phyloP scores from a whole-genome alignment of 202 grass and related monocot species.

The Setaria italica region DNA sequence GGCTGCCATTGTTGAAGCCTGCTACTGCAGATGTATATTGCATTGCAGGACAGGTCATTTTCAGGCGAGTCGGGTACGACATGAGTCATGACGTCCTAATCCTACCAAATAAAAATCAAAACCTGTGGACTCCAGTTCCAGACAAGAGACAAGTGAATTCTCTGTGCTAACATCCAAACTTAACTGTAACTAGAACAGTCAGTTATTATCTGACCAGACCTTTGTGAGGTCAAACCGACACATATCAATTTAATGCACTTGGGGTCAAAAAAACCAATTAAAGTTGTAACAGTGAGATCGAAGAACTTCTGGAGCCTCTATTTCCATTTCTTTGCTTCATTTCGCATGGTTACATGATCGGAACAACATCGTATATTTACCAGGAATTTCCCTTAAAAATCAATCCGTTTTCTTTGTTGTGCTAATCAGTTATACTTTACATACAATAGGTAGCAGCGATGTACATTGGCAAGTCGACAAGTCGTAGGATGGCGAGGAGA shows the following conservation, averaged over 20 bases:
- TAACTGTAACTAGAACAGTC: neutral
- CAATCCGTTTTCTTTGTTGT: neutral
- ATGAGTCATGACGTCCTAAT: neutral
- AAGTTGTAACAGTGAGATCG: neutral
- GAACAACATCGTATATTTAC: conserved; percentile 2
- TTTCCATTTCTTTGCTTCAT: conserved; percentile 5
- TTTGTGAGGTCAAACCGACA: neutral
- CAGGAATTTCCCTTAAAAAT: conserved; percentile 3
- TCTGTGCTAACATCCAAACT: neutral
- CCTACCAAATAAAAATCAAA: neutral
- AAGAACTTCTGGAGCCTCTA: neutral
- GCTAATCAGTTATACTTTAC: conserved; percentile 48
- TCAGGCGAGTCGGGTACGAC: neutral
- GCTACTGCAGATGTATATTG: neutral
- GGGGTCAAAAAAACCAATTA: neutral
- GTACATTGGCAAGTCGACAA: conserved; percentile 13
- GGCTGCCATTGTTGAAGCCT: conserved; percentile 28
- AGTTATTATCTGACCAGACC: neutral
- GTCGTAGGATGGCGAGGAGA: conserved; percentile 19
- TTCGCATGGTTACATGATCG: conserved; percentile 25
- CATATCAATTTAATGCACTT: neutral
- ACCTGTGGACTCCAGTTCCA: neutral
- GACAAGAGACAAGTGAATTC: neutral
- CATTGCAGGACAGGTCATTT: neutral
- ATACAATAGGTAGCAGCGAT: conserved; percentile 38